phyloP scores from a whole-genome alignment of 108 stramenopile species.

The Cylindrotheca closterium region DNA sequence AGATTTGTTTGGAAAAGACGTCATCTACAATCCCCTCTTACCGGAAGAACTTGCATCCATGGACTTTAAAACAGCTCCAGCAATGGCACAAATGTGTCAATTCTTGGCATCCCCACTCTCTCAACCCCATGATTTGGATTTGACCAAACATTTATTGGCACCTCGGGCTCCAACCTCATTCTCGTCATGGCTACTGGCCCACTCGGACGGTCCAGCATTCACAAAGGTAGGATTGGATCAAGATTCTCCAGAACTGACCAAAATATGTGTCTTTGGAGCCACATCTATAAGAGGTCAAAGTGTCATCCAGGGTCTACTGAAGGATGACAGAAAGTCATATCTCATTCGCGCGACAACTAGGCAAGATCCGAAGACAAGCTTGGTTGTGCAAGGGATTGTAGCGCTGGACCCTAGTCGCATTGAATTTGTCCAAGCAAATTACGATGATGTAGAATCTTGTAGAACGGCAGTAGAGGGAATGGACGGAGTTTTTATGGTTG shows the following conservation, averaged over 20 bases:
- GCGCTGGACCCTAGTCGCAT: slow-evolving; percentile 42
- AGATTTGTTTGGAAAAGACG: slow-evolving; percentile 67
- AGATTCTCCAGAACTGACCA: slow-evolving; percentile 47
- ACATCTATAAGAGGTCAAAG: slow-evolving; percentile 43
- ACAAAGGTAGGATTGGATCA: slow-evolving; percentile 40
- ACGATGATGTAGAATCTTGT: slow-evolving; percentile 42
- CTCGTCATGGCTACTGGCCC: slow-evolving; percentile 54
- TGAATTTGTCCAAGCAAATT: slow-evolving; percentile 31
- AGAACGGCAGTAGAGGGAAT: slow-evolving; percentile 35
- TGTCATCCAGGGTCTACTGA: slow-evolving; percentile 55
- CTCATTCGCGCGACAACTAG: slow-evolving; percentile 38
- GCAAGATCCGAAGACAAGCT: slow-evolving; percentile 13
- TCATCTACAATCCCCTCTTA: slow-evolving; percentile 61
- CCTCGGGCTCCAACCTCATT: slow-evolving; percentile 40
- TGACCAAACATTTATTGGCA: slow-evolving; percentile 26
- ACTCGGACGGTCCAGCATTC: slow-evolving; percentile 53
- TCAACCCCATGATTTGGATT: slow-evolving; percentile 32
- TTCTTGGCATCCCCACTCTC: slow-evolving; percentile 29
- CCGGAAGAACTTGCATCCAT: slow-evolving; percentile 44
- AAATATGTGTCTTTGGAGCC: slow-evolving; percentile 60
- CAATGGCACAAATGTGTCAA: slow-evolving; percentile 67
- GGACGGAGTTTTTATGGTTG: slow-evolving; percentile 57
- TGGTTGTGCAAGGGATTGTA: slow-evolving; percentile 18
- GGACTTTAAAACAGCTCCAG: slow-evolving; percentile 38
- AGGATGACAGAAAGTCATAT: slow-evolving; percentile 47